A percentile compares a stretch with the other conserved stretches of the same genome.
Conservation (phyloP, 106 monocot species). For the Ottelia alismoides region DNA sequence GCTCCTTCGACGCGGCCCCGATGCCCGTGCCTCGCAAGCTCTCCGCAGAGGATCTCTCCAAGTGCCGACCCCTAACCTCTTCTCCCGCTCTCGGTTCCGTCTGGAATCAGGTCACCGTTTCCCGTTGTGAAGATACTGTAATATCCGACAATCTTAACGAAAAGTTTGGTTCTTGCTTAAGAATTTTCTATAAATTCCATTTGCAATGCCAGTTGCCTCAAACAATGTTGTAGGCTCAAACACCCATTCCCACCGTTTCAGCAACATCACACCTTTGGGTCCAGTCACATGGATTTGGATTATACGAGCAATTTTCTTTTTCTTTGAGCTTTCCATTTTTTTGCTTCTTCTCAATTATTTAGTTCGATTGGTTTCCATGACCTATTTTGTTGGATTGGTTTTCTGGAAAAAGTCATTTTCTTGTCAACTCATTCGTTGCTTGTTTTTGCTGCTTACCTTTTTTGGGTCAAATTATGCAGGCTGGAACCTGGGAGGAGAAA, state of each 20-base stretch:
- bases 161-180: too few relatives aligned
- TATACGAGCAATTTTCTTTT: too few relatives aligned
- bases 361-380: too few relatives aligned
- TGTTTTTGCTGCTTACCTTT: background rate
- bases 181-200: too few relatives aligned
- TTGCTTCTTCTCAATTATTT: background rate
- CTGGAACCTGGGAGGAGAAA: constrained; percentile 95
- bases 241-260: too few relatives aligned
- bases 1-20: constrained; percentile 65
- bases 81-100: constrained; percentile 54
- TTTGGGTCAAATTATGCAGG: constrained; percentile 39
- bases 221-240: too few relatives aligned
- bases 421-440: background rate
- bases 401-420: background rate
- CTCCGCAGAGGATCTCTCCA: constrained; percentile 45
- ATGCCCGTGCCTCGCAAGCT: constrained; percentile 74
- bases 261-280: too few relatives aligned
- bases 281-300: too few relatives aligned
- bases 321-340: background rate
- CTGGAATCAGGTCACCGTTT: constrained; percentile 79
- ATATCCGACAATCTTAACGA: too few relatives aligned
- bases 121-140: too few relatives aligned
- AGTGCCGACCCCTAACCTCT: constrained; percentile 16
- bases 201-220: too few relatives aligned
- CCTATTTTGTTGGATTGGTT: background rate